Evolutionary conservation across 1,284 basidiomycete species (phyloP), one percentile per base, ranked within the genome.

Genomic region (Sporisorium graminicola): DNA sequence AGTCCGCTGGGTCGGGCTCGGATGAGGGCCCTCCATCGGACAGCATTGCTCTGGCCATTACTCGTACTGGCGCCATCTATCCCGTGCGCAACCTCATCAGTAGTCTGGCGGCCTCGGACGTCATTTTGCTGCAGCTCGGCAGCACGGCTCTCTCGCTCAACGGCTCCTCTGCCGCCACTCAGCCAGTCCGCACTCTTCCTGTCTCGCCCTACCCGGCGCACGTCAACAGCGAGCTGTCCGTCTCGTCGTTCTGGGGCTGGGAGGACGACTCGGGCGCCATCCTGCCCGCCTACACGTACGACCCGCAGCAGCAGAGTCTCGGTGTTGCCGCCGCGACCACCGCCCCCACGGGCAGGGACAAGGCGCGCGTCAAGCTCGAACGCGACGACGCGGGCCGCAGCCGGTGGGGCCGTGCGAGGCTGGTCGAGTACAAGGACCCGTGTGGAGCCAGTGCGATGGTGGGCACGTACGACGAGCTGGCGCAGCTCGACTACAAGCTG

Each of bases 381-480:
- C 37, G 74, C 6, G 75, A 82, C 24, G 77, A 79, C 20, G 74
- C 78, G 1, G 67, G 69, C 1, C 66, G 81, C 9, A 77, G 73
- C 43, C 65, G 83, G 6, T 85, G 83, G 84, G 83, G 81, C 9
- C 69, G 75, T 4, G 84, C 81, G 8, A 46, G 75, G 8, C 65
- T 85, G 31, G 70, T 81, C 2, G 82, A 83, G 55, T 85, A 85
- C 67, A 82, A 81, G 33, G 82, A 85, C 51, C 59, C 69, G 6
- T 78, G 67, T 22, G 84, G 84, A 5, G 69, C 62, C 5, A 65
- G 70, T 22, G 81, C 81, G 1, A 71, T 73, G 58, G 78, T 80
- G 44, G 92, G 91, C 8, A 91, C 91, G 14, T 91, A 92, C 81
- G 91, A 92, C 71, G 86, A 89, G 9, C 87, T 92, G 12, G 88